Base-by-base conservation (phyloP, 192 early-diverging fungal species). In the Lobulomyces angularis region DNA sequence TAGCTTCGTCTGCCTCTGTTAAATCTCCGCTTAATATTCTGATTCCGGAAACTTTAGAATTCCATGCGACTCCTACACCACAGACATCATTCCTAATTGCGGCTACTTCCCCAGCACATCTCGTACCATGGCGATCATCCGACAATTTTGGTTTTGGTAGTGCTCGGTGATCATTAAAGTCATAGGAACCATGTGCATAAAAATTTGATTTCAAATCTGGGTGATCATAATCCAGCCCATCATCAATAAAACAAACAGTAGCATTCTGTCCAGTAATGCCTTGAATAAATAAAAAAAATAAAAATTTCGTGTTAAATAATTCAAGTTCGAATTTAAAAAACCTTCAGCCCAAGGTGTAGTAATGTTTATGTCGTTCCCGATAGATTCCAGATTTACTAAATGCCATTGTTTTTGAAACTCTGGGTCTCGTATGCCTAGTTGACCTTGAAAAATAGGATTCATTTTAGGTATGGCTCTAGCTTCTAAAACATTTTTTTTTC, bases 81-180 rank as follows among this genome's bases (percentile, higher is more conserved):
- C 95, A 95, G 3, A 92, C 75, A 47, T 85, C 59, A 60, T 98
- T 98, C 41, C 67, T 69, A n/a, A 62, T 64, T 1, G 95, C 89
- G 0, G 91, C 95, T 9, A 98, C 88, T 67, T 94, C 87, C 11
- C 95, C 95, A 4, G 95, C 95, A 57, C 92, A 98, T 27, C 95
- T 65, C 7, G 95, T 98, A 30, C 95, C 95, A 55, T 98, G 95
- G 33, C 71, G 71, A 53, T 98, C 95, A 25, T 88, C 82, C 11
- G 26, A 23, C 0, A 83, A 39, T 34, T 58, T 65, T 18, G 92
- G 95, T 33, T 61, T 78, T 4, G 92, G 92, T 23, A 81, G 50
- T 28, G 61, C 51, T 3, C 52, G 69, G 50, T 83, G 77, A 44
- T 86, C 80, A 50, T 96, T 96, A 53, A 83, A 98, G 57, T 98